Evolutionary conservation across 345 rosid genomes (phyloP).

Genomic region (Conringia planisiliqua): DNA sequence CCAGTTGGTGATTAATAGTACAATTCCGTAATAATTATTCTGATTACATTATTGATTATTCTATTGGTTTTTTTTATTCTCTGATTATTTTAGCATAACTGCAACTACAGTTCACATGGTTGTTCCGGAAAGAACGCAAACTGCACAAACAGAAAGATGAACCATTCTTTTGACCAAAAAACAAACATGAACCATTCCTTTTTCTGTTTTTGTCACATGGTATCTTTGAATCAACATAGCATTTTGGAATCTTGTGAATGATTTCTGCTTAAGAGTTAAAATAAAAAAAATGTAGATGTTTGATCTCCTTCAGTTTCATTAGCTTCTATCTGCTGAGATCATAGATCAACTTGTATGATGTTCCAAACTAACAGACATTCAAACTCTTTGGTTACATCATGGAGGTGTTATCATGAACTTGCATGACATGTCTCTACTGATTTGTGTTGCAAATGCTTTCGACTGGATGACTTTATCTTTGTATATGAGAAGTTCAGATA

Average conservation of each 20-base stretch:
- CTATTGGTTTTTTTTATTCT: neutral
- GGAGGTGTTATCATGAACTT: neutral
- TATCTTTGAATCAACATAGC: neutral
- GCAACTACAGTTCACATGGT: slow-evolving; percentile 19
- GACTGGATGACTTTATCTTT: neutral
- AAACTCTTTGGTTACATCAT: neutral
- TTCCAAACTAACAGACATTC: neutral
- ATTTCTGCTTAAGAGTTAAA: neutral
- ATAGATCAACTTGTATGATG: neutral
- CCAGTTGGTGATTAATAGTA: slow-evolving; percentile 29
- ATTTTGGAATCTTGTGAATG: neutral
- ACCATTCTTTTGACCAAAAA: neutral
- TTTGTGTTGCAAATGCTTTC: neutral
- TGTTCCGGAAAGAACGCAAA: slow-evolving; percentile 16
- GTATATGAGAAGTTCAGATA: neutral
- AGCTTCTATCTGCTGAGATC: neutral
- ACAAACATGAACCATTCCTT: slow-evolving; percentile 10
- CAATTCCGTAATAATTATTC: slow-evolving; percentile 20
- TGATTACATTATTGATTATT: slow-evolving; percentile 3
- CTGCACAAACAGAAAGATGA: neutral
- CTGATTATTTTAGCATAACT: slow-evolving; percentile 13
- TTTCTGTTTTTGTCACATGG: neutral
- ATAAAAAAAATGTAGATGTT: neutral
- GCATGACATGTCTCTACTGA: neutral
- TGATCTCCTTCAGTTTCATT: neutral